Base-by-base conservation (phyloP, 2,329 filamentous ascomycete genomes). In the Xylariaceae sp. region DNA sequence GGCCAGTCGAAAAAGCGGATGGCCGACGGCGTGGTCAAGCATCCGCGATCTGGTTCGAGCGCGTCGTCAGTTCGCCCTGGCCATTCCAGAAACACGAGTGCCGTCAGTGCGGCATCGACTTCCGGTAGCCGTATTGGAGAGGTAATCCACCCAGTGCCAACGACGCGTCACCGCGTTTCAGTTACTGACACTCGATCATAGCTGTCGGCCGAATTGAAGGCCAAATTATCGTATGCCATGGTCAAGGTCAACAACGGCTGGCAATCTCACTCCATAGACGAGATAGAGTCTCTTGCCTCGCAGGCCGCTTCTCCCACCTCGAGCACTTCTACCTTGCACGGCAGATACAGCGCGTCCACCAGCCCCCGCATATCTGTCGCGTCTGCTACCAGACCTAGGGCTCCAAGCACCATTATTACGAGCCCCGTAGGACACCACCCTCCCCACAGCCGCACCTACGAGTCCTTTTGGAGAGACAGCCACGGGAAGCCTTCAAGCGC, bases 231-330 rank as follows among this genome's bases (percentile, higher is more conserved):
- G 6, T 97, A 97, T 73, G 93, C 93, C 62, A 95, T 96, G 83
- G 83, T 96, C 70, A 97, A 96, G 74, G 89, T 97, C 41, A 91
- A 91, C 70, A 87, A 96, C 69, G 91, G 91, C 56, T 95, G 92
- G 89, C 89, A 96, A 74, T 83, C 87, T 48, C 86, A 89, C 61
- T 86, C 86, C 18, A 85, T 95, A 55, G 87, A 89, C 52, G 89
- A 93, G 73, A 84, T 93, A 26, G 91, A 93, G 74, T 85, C 84
- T 45, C 75, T 91, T 41, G 85, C 89, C 9, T 90, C 89, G 1
- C 86, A 89, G 51, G 82, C 81, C 55, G 83, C 79, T 19, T 90
- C 88, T 1, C 85, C 87, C 21, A 77, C 81, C 32, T 81, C 88
- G 47, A 82, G 81, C 72, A 76, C 80, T 54, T 81, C 85, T 23